These are phyloP conservation scores for Pseudomassariella vexata DNA, from an alignment of 2,329 filamentous ascomycete genomes.

Conservation along the genomic window DNA sequence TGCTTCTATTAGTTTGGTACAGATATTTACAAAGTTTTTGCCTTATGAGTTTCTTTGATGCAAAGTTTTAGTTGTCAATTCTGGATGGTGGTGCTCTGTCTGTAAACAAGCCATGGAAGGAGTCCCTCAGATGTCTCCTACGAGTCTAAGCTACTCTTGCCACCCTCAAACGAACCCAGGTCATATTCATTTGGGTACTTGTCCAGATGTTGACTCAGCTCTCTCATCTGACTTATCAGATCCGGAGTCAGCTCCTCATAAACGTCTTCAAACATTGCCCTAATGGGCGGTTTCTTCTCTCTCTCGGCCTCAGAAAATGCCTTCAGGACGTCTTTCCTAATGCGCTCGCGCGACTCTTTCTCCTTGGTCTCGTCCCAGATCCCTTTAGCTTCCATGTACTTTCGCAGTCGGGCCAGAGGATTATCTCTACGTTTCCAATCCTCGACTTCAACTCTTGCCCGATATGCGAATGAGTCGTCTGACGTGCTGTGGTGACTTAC, in stretches of 20 bases:
- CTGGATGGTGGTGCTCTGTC: too few relatives aligned
- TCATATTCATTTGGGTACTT: slow-evolving; percentile 93
- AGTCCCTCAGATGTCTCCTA: too few relatives aligned
- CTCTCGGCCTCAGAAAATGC: slow-evolving; percentile 81
- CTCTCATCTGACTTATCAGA: slow-evolving; percentile 63
- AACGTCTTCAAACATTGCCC: slow-evolving; percentile 76
- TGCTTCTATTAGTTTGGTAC: too few relatives aligned
- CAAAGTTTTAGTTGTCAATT: too few relatives aligned
- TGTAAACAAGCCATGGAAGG: too few relatives aligned
- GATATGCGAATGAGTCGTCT: slow-evolving; percentile 95
- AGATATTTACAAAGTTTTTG: too few relatives aligned
- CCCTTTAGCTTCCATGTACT: slow-evolving; percentile 80
- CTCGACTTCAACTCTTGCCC: slow-evolving; percentile 87
- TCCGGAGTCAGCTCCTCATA: slow-evolving; percentile 86
- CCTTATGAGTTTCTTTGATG: too few relatives aligned
- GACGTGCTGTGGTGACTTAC: slow-evolving; percentile 95
- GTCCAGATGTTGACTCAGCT: slow-evolving; percentile 72
- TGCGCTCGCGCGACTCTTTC: slow-evolving; percentile 58
- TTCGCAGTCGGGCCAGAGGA: slow-evolving; percentile 75
- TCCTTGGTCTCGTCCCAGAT: slow-evolving; percentile 85
- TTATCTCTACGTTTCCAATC: slow-evolving; percentile 92
- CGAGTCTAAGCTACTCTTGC: slow-evolving; percentile 54
- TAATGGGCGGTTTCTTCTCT: slow-evolving; percentile 70
- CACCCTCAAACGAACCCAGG: slow-evolving; percentile 67
- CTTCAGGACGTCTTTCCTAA: slow-evolving; percentile 70